These are phyloP conservation scores for Nicotiana sylvestris DNA, from an alignment of 257 asterid genomes.

Conservation along the genomic window DNA sequence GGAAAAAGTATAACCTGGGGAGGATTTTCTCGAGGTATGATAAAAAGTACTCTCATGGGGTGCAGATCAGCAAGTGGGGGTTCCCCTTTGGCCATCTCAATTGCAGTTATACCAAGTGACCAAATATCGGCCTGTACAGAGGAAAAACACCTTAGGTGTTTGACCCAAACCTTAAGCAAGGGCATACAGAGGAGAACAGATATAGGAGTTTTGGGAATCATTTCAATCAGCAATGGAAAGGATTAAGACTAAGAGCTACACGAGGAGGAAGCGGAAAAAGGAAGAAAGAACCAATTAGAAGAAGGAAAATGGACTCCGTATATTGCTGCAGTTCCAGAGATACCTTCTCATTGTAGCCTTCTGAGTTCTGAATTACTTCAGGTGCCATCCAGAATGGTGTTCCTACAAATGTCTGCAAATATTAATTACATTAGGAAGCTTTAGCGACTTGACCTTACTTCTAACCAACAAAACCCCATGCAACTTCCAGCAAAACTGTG, in stretches of 20 bases:
- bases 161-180: neutral
- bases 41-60: constrained; percentile 99
- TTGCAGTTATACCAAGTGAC: constrained; percentile 97
- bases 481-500: constrained; percentile 1
- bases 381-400: constrained; percentile 99
- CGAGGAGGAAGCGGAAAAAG: constrained; percentile 1
- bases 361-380: constrained; percentile 97
- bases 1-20: constrained; percentile 69
- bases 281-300: neutral
- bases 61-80: constrained; percentile 99
- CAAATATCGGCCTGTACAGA: constrained; percentile 95
- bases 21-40: constrained; percentile 98
- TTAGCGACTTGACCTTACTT: neutral
- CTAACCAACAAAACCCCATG: neutral
- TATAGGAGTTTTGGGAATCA: neutral
- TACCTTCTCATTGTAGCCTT: constrained; percentile 98
- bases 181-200: neutral
- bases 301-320: neutral
- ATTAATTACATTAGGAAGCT: constrained; percentile 48
- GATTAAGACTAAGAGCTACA: neutral
- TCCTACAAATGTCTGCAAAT: constrained; percentile 95
- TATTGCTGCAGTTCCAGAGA: constrained; percentile 14
- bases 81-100: constrained; percentile 99
- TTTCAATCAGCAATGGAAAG: constrained; percentile 6
- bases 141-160: neutral